A percentile compares a stretch with the other conserved stretches of the same genome.
Conservation (phyloP, 1,139 yeast genomes). For the Tardiomyces depauwii region DNA sequence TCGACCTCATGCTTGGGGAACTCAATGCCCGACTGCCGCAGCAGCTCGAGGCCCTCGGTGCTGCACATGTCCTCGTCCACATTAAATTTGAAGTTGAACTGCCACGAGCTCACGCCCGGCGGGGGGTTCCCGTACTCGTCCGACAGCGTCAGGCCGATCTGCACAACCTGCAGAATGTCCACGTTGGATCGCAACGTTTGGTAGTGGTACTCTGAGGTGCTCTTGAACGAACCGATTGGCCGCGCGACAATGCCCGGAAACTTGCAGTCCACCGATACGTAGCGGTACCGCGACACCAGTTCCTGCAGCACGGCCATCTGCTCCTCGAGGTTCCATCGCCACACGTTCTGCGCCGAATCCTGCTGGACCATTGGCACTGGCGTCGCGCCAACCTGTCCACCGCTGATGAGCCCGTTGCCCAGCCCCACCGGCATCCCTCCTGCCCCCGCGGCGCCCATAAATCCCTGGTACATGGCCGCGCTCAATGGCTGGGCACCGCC, state of each 20-base stretch:
- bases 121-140: constrained; percentile 71
- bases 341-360: constrained; percentile 40
- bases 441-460: neutral
- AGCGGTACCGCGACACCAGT: constrained; percentile 56
- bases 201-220: constrained; percentile 87
- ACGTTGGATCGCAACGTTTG: constrained; percentile 90
- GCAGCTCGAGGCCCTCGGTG: constrained; percentile 60
- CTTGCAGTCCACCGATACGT: constrained; percentile 70
- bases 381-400: neutral
- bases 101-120: constrained; percentile 82
- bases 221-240: constrained; percentile 90
- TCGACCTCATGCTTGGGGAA: constrained; percentile 62
- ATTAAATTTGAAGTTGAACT: constrained; percentile 83
- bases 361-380: neutral
- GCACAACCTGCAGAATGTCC: constrained; percentile 76
- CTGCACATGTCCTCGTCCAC: constrained; percentile 64
- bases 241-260: constrained; percentile 95
- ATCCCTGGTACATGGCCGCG: neutral
- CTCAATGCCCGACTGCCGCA: constrained; percentile 76
- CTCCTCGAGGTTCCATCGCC: constrained; percentile 74
- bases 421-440: neutral
- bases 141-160: constrained; percentile 75
- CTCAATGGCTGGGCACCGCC: neutral
- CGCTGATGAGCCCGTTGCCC: neutral
- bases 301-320: constrained; percentile 70